Percentiles rank a stretch among this genome's conserved stretches.
Evolutionary conservation across 169 alveolate genomes (phyloP).

Genomic region (Cryptosporidium xiaoi): DNA sequence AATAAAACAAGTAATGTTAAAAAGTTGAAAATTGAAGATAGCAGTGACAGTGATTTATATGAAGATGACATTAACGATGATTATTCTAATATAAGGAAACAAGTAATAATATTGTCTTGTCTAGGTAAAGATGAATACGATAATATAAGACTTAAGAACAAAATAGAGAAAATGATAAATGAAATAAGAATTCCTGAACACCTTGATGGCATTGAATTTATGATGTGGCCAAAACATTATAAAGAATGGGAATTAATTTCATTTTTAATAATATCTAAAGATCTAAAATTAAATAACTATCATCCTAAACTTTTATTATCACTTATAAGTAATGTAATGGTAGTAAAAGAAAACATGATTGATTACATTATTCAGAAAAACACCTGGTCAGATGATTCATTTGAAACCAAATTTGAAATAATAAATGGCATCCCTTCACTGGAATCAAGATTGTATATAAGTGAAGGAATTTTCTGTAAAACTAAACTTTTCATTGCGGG

Average conservation of each 20-base stretch:
- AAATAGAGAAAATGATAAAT: slow-evolving; percentile 38
- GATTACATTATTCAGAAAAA: slow-evolving; percentile 29
- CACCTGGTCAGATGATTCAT: slow-evolving; percentile 65
- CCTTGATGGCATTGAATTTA: slow-evolving; percentile 31
- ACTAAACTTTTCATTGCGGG: slow-evolving; percentile 65
- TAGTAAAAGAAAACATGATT: slow-evolving; percentile 60
- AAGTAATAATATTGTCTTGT: slow-evolving; percentile 33
- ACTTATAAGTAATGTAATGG: slow-evolving; percentile 64
- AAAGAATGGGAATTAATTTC: slow-evolving; percentile 71
- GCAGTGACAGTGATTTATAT: background rate
- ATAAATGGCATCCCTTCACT: slow-evolving; percentile 29
- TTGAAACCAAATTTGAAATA: slow-evolving; percentile 56
- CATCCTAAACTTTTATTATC: slow-evolving; percentile 65
- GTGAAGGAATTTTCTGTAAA: slow-evolving; percentile 61
- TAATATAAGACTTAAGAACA: slow-evolving; percentile 23
- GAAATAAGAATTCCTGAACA: slow-evolving; percentile 27
- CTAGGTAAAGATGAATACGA: slow-evolving; percentile 65
- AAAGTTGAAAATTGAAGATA: background rate
- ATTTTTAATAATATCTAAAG: slow-evolving; percentile 52
- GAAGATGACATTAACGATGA: slow-evolving; percentile 5
- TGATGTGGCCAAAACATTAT: slow-evolving; percentile 62
- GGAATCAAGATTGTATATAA: slow-evolving; percentile 64
- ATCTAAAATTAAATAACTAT: slow-evolving; percentile 4
- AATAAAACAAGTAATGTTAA: background rate
- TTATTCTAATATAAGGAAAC: background rate